These are phyloP conservation scores for Neurospora tetrasperma DNA, from an alignment of 495 filamentous ascomycete species.

Conservation along the genomic window DNA sequence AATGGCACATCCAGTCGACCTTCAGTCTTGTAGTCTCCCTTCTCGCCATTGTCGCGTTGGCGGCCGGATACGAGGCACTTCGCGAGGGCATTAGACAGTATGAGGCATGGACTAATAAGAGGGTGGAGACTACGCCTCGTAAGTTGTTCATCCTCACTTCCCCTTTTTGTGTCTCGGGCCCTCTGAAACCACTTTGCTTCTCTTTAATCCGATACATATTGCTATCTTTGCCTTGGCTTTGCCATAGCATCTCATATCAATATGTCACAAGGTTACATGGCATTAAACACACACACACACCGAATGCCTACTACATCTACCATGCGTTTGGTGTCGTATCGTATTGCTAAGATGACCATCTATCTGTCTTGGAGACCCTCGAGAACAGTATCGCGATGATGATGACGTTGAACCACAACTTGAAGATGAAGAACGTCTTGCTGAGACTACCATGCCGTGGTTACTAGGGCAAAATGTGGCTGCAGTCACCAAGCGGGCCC, in stretches of 20 bases:
- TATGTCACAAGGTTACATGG: neutral
- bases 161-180: neutral
- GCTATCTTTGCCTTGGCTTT: neutral
- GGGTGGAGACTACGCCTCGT: constrained; percentile 46
- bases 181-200: neutral
- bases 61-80: constrained; percentile 83
- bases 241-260: neutral
- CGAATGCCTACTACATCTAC: neutral
- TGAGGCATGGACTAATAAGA: constrained; percentile 49
- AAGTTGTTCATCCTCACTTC: constrained; percentile 23
- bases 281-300: neutral
- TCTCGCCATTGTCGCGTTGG: constrained; percentile 66
- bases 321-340: neutral
- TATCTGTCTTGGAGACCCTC: constrained; percentile 1
- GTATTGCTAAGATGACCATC: constrained; percentile 10
- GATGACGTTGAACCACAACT: neutral
- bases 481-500: constrained; percentile 51
- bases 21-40: constrained; percentile 68
- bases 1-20: constrained; percentile 75
- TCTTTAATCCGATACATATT: constrained; percentile 2
- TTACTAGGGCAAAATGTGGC: constrained; percentile 39
- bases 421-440: constrained; percentile 42
- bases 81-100: constrained; percentile 67
- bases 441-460: constrained; percentile 40
- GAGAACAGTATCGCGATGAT: constrained; percentile 1